Base-by-base conservation (phyloP, 2,329 filamentous ascomycete species). In the Anthostomella pinea region DNA sequence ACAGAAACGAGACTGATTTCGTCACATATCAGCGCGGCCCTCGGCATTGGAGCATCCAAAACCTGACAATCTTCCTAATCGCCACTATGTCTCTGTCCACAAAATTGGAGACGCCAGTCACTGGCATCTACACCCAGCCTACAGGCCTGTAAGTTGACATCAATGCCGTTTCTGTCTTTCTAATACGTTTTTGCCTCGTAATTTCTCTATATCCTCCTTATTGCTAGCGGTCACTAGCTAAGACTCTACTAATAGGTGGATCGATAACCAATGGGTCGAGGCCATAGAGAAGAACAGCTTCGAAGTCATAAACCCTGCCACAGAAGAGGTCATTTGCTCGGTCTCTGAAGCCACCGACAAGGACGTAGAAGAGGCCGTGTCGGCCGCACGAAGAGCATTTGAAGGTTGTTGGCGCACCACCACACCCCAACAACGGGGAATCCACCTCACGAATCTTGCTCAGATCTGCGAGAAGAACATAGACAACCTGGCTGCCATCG, bases 181-280 rank as follows among this genome's bases (percentile, higher is more conserved):
- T n/a, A n/a, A n/a, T n/a, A n/a, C n/a, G n/a, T n/a, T n/a, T n/a
- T n/a, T n/a, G n/a, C n/a, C n/a, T n/a, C n/a, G n/a, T n/a, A n/a
- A n/a, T 13, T 16, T 14, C 21, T 13, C 23, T 15, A 9, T 19
- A 10, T 9, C 24, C 11, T 28, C 30, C 29, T 11, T 13, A 15
- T 15, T 9, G 16, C 31, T 62, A 43, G 27, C 20, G 11, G 11
- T 14, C 24, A 20, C 28, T 45, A 54, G n/a, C n/a, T n/a, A n/a
- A n/a, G n/a, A 24, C 27, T 21, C 6, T 6, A 6, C 14, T 8
- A n/a, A n/a, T 56, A 87, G 84, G 44, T 93, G 87, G 77, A 93
- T 95, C 77, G 90, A 93, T 77, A 90, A 91, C 66, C 84, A 96
- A 68, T 96, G 83, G 70, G 79, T 94, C 49, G 81, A 85, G 65